phyloP scores from a whole-genome alignment of 805 yeast genomes.

The Grigorovia yakushimaensis region DNA sequence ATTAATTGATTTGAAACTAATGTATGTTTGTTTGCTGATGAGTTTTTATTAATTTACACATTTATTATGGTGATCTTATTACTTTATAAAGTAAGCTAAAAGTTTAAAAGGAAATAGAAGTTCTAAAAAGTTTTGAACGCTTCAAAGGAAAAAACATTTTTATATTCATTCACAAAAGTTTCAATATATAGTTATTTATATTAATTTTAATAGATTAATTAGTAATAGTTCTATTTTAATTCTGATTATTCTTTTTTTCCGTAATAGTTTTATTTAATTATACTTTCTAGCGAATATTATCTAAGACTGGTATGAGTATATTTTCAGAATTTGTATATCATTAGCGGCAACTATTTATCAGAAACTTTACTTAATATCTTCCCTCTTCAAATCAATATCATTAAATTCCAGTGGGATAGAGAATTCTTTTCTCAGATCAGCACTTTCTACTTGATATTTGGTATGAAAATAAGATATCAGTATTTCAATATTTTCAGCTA shows the following conservation, averaged over 20 bases:
- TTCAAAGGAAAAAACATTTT: not conserved
- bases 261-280: too few relatives aligned
- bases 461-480: constrained; percentile 31
- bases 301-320: not conserved
- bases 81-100: too few relatives aligned
- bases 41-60: too few relatives aligned
- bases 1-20: not conserved
- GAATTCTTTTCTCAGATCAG: constrained; percentile 31
- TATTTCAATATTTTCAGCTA: constrained; percentile 36
- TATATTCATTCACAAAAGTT: not conserved
- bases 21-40: not conserved
- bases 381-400: not conserved
- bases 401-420: constrained; percentile 36
- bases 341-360: too few relatives aligned
- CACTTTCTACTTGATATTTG: constrained; percentile 23
- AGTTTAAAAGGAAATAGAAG: too few relatives aligned
- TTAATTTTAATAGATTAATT: not conserved
- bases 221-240: too few relatives aligned
- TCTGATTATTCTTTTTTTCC: not conserved
- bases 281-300: not conserved
- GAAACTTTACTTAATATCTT: not conserved
- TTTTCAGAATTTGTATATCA: too few relatives aligned
- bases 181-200: not conserved
- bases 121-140: not conserved
- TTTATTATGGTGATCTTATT: too few relatives aligned